A percentile compares a stretch with the other conserved stretches of the same genome.
Evolutionary conservation across 805 yeast species (phyloP).

Genomic region (Phaffomyces antillensis): DNA sequence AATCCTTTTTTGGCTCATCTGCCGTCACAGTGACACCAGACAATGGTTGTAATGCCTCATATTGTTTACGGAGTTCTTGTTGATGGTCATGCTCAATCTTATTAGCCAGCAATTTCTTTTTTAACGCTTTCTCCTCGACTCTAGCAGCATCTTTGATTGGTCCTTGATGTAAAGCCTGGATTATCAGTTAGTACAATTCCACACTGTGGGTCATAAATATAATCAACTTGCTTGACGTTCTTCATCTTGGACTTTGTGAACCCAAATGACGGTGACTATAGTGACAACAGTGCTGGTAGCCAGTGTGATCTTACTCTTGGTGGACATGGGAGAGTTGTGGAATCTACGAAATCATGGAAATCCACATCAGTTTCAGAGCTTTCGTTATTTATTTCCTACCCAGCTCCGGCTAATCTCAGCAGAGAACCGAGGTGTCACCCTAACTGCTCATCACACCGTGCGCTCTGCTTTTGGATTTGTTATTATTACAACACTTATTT

Average conservation of each 20-base stretch:
- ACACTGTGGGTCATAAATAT: not conserved
- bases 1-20: not conserved
- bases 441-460: conserved; percentile 1
- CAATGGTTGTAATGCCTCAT: conserved; percentile 57
- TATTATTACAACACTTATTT: not conserved
- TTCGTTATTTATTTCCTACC: no score
- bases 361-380: no score
- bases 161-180: conserved; percentile 65
- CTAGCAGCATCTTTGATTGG: conserved; percentile 75
- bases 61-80: conserved; percentile 48
- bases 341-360: no score
- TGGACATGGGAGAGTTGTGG: conserved; percentile 46
- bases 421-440: not conserved
- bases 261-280: conserved; percentile 55
- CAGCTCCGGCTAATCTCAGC: not conserved
- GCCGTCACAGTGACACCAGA: conserved; percentile 43
- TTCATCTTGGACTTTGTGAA: conserved; percentile 59
- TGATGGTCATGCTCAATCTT: conserved; percentile 62
- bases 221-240: conserved; percentile 50
- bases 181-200: conserved; percentile 5
- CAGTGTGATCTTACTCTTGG: conserved; percentile 71
- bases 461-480: not conserved
- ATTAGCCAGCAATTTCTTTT: conserved; percentile 34
- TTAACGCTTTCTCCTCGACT: conserved; percentile 28
- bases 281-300: conserved; percentile 50